These are phyloP conservation scores for Senna siamea DNA, from an alignment of 306 rosid genomes.

Conservation along the genomic window DNA sequence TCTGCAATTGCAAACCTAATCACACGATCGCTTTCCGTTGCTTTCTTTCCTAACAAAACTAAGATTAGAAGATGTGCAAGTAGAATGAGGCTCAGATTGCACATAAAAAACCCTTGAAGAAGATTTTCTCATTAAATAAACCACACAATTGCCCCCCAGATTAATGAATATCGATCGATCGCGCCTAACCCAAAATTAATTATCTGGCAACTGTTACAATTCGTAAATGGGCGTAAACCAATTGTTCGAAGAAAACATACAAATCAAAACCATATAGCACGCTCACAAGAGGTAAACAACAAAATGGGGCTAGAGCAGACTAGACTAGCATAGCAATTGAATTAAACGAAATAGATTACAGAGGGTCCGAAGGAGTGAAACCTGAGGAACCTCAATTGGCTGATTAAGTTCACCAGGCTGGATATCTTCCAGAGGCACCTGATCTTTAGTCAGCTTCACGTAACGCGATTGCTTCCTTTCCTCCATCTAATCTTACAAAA, in stretches of 20 bases:
- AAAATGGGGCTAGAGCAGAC: not conserved
- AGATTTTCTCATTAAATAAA: not conserved
- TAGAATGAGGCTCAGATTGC: not conserved
- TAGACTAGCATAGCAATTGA: not conserved
- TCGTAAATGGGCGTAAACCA: not conserved
- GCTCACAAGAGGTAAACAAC: not conserved
- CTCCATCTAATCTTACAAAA: slow-evolving; percentile 61
- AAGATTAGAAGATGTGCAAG: not conserved
- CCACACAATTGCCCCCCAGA: not conserved
- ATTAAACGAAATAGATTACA: not conserved
- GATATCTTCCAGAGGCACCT: slow-evolving; percentile 72
- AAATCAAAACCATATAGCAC: slow-evolving; percentile 3
- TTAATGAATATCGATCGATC: not conserved
- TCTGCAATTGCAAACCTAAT: slow-evolving; percentile 20
- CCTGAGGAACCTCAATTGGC: slow-evolving; percentile 97
- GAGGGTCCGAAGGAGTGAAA: slow-evolving; percentile 20
- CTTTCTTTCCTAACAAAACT: not conserved
- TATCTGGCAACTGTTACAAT: not conserved
- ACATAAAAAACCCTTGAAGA: not conserved
- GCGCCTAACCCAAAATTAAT: not conserved
- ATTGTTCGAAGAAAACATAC: slow-evolving; percentile 10
- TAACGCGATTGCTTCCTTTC: slow-evolving; percentile 77
- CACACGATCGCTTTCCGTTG: not conserved
- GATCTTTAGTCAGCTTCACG: slow-evolving; percentile 88
- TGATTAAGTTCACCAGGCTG: slow-evolving; percentile 96